Base-by-base conservation (phyloP, 768 basidiomycete genomes). In the Macrocybe gigantea region DNA sequence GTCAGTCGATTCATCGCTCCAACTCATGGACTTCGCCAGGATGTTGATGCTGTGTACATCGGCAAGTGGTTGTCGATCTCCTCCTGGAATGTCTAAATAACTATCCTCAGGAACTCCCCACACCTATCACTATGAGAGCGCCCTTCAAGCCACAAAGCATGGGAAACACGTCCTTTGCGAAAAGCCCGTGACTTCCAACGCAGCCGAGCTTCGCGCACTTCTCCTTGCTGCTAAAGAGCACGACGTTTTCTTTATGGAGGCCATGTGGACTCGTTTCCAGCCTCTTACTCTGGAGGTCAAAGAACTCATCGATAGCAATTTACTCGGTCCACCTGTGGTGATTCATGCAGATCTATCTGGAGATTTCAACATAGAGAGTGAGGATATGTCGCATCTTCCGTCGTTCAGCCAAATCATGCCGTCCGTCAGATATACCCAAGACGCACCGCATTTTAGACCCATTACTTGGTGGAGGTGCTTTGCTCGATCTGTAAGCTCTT, bases 221-320 rank as follows among this genome's bases (percentile, higher is more conserved):
- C 68, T 92, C 13, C 68, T 68, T 7, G 75, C 88, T 13, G 90
- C 93, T 2, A 86, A 85, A 62, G 79, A 88, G 60, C 70, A 84
- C 56, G 78, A 82, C 12, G 75, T 92, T 1, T 94, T 94, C 72
- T 79, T 94, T 57, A 93, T 94, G 91, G 93, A 94, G 66, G 90
- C 87, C 0, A 72, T 92, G 65, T 92, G 90, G 88, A 91, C 90
- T 33, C 75, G 87, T 33, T 90, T 89, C 71, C 83, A 86, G 49
- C 86, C 87, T 9, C 73, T 88, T 50, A 69, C 73, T 7, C 58
- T 70, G 12, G 86, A 85, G 50, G 68, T 90, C 45, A 83, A 84
- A 64, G 72, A 72, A 51, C 65, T 88, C 40, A 72, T 77, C 1
- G 79, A 85, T 43, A 71, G 73, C 47, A 85, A 83, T 5, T 64